Evolutionary conservation across 306 rosid genomes (phyloP), one percentile per base, ranked within the genome.

Genomic region (Casuarina cunninghamiana): DNA sequence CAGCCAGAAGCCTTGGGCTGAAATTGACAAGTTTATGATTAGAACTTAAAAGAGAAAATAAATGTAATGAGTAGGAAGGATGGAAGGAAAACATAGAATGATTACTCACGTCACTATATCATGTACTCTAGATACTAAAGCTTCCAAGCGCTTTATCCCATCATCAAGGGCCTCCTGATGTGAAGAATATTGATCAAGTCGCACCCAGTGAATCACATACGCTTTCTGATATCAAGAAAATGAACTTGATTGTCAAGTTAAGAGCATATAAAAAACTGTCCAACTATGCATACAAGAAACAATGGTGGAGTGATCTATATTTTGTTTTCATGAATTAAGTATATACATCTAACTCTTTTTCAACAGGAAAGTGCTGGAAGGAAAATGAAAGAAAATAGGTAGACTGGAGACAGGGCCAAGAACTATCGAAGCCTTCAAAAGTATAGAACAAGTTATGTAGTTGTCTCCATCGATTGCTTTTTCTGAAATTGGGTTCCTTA

Each of bases 1-100:
- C 99, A 72, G 99, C 93, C 69, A 93, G 85, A 81, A 95, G 91
- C 90, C 89, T 91, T 10, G 99, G 98, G 87, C 97, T 92, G 95
- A 81, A 84, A 87, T 78, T 55, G 83, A 92, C 78, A 72, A 45
- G 63, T 35, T 42, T 51, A 48, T 58, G 82, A 71, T 79, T 67
- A 69, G 72, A 82, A 79, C 74, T 74, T 65, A 49, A 21, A 38
- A 60, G n/a, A 5, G 2, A 17, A 12, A 41, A 4, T 6, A 57
- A 19, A 37, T 10, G 17, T 10, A 67, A 77, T 68, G 32, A 72
- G 32, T 62, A 58, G 19, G 42, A 66, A 58, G 19, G 42, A 66
- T 62, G 71, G 58, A 75, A 78, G 32, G 51, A 16, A 75, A 68
- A 42, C 35, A 43, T 65, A 73, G n/a, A 41, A 62, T 44, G 76